Conservation (phyloP, 75 land plant genomes). For the Larix kaempferi region DNA sequence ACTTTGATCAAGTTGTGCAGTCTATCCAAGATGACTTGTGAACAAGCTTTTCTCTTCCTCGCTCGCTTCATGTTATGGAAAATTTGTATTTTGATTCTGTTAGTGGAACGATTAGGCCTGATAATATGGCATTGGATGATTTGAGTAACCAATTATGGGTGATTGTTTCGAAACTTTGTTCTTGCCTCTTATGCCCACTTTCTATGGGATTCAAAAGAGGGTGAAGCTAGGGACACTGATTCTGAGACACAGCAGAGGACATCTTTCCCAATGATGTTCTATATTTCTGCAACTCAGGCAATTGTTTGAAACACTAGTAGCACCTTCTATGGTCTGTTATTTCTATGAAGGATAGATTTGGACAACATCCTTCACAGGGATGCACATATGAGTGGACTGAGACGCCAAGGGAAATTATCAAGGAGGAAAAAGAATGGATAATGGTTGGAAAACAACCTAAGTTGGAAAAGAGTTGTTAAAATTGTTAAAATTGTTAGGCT, state of each 20-base stretch:
- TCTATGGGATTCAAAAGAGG: conserved; percentile 63
- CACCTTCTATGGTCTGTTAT: not conserved
- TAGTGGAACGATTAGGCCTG: not conserved
- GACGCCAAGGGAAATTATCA: too few species aligned
- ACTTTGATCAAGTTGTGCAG: too few species aligned
- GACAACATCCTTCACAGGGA: too few species aligned
- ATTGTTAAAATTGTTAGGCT: too few species aligned
- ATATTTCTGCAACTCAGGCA: not conserved
- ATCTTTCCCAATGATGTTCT: too few species aligned
- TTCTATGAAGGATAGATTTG: too few species aligned
- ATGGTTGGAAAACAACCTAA: too few species aligned
- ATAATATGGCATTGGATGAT: not conserved
- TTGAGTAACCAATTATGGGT: not conserved
- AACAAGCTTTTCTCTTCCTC: too few species aligned
- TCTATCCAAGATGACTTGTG: too few species aligned
- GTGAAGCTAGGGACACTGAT: conserved; percentile 20
- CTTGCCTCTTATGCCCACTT: conserved; percentile 64
- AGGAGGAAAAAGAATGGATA: too few species aligned
- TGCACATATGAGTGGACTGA: too few species aligned
- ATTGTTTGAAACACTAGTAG: not conserved
- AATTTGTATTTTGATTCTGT: not conserved
- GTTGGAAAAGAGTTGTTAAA: too few species aligned
- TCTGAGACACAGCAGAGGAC: not conserved
- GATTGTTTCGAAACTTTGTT: conserved; percentile 45
- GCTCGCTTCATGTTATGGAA: not conserved